Percentiles rank a stretch among this genome's conserved stretches.
These are phyloP conservation scores for Pseudogymnoascus sp. DNA, from an alignment of 2,329 filamentous ascomycete species.

Conservation along the genomic window DNA sequence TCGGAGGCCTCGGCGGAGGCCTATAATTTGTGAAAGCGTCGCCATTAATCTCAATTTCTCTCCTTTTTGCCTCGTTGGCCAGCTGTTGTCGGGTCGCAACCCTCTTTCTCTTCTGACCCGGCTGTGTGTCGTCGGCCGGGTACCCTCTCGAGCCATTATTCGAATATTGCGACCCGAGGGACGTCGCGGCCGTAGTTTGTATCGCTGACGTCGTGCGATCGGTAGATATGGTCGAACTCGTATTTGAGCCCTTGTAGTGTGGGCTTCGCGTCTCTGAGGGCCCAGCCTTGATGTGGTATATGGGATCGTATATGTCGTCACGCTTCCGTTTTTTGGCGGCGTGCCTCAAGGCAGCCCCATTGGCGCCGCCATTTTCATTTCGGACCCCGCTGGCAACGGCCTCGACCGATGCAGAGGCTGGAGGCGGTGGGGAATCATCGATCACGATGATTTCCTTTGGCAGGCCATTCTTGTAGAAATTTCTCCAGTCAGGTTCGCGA, in stretches of 20 bases:
- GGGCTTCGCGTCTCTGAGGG: constrained; percentile 64
- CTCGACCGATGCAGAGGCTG: constrained; percentile 24
- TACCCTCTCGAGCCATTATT: constrained; percentile 50
- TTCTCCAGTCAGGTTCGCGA: constrained; percentile 64
- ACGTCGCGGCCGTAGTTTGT: constrained; percentile 84
- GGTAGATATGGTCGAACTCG: constrained; percentile 67
- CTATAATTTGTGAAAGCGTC: constrained; percentile 73
- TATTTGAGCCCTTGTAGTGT: constrained; percentile 55
- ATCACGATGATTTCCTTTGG: constrained; percentile 84
- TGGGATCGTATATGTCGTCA: constrained; percentile 55
- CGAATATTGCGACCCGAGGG: constrained; percentile 58
- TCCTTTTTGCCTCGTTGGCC: constrained; percentile 72
- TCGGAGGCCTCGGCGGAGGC: constrained; percentile 77
- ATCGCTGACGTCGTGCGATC: constrained; percentile 74
- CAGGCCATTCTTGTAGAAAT: constrained; percentile 74
- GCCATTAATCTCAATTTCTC: constrained; percentile 61
- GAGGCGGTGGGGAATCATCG: constrained; percentile 53
- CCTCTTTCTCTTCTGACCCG: constrained; percentile 87
- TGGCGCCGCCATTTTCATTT: constrained; percentile 23
- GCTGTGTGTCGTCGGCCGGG: constrained; percentile 55
- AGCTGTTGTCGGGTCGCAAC: constrained; percentile 65
- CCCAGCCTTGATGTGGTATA: constrained; percentile 62
- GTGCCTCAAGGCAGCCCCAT: constrained; percentile 40
- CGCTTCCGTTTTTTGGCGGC: constrained; percentile 61
- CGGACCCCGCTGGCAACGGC: constrained; percentile 34